phyloP scores from a whole-genome alignment of 148 eudicot genomes.

The Pharnaceum exiguum region DNA sequence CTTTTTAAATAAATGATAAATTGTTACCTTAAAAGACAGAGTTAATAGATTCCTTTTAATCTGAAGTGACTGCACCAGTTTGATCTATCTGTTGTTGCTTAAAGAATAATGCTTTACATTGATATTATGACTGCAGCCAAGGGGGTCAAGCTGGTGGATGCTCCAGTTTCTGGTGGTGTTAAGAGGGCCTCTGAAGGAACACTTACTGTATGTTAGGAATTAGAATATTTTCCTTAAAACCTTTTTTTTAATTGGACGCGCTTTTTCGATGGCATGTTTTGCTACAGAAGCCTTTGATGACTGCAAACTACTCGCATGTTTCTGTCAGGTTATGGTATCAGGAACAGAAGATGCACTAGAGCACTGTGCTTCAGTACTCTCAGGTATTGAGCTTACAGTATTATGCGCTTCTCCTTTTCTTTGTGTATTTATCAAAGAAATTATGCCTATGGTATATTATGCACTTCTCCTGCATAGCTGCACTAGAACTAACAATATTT shows the following conservation, averaged over 20 bases:
- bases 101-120: background rate
- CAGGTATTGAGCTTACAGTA: constrained; percentile 40
- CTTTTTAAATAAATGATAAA: no score
- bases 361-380: constrained; percentile 73
- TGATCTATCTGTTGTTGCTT: no score
- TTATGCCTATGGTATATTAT: no score
- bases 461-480: no score
- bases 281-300: background rate
- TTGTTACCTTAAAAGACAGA: no score
- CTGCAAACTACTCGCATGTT: constrained; percentile 1
- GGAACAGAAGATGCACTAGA: constrained; percentile 80
- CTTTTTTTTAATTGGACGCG: no score
- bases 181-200: constrained; percentile 79
- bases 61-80: no score
- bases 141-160: constrained; percentile 84
- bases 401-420: background rate
- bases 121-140: constrained; percentile 47
- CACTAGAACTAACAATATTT: constrained; percentile 9
- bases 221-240: background rate
- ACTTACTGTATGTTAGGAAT: constrained; percentile 69
- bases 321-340: constrained; percentile 81
- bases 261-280: no score
- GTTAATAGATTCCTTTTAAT: no score
- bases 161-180: constrained; percentile 99
- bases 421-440: background rate